Evolutionary conservation across 192 early-diverging fungal species (phyloP), one percentile per base, ranked within the genome.

Genomic region (Backusella circina): DNA sequence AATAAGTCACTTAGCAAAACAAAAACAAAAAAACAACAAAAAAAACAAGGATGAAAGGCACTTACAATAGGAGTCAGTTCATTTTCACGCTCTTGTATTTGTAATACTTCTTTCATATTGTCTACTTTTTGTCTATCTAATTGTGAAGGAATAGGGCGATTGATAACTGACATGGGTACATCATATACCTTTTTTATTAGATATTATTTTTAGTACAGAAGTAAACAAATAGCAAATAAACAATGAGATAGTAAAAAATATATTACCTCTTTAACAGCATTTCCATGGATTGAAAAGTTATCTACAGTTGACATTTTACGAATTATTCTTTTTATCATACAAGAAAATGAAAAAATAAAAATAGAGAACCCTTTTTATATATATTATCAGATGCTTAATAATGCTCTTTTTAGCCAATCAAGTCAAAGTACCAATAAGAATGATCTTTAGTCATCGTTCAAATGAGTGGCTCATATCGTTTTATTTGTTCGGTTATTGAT

Each of bases 271-370:
- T 32, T 69, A 26, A 76, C 16, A 16, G 67, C 18, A 21, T 76
- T 70, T 57, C 75, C 75, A 47, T 76, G 75, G 12, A 76, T 76
- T 51, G 75, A 76, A n/a, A 70, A 76, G 18, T 76, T 76, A 70
- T 76, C 75, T 33, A 76, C 75, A 18, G 15, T 30, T 18, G 69
- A 47, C 69, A 23, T 35, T 39, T 33, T 37, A 61, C 23, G 54
- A 28, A 61, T 13, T 26, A 61, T 26, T 61, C 54, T 61, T 21
- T 61, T 61, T 61, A 61, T 61, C 54, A 61, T 61, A 61, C 23
- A 28, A 57, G 26, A 61, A 12, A 61, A 4, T 12, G 7, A 61
- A 61, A 61, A 26, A 23, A 28, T 10, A 28, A 61, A 13, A 61
- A 4, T 28, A 28, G 3, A 28, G 8, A 12, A 61, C 54, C 10